Percentiles rank a stretch among this genome's conserved stretches.
Evolutionary conservation across 108 stramenopile species (phyloP).

Genomic region (Nannochloropsis gaditana): DNA sequence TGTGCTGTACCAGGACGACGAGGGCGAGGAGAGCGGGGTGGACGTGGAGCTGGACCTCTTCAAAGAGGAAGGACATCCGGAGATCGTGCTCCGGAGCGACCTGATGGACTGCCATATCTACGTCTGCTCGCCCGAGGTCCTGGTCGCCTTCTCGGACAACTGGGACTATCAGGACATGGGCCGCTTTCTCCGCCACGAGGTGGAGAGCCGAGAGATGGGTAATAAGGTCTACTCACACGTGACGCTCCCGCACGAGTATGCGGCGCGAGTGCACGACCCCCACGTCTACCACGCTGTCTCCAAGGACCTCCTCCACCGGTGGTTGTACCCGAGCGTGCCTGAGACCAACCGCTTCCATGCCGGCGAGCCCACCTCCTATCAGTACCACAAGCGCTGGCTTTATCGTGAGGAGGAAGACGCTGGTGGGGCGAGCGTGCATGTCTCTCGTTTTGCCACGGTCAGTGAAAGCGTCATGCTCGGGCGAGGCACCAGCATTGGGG

Average conservation of each 20-base stretch:
- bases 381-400: neutral
- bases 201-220: constrained; percentile 88
- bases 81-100: constrained; percentile 66
- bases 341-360: constrained; percentile 54
- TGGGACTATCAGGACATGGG: constrained; percentile 85
- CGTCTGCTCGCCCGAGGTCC: constrained; percentile 93
- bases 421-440: neutral
- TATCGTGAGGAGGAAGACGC: neutral
- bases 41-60: neutral
- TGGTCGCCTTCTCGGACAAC: constrained; percentile 87
- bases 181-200: constrained; percentile 77
- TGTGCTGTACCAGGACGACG: constrained; percentile 58
- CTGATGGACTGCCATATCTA: constrained; percentile 86
- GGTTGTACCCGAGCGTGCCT: constrained; percentile 86
- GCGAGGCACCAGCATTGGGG: constrained; percentile 35
- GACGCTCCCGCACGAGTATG: constrained; percentile 59
- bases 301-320: constrained; percentile 70
- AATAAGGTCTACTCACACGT: constrained; percentile 79
- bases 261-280: constrained; percentile 76
- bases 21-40: neutral
- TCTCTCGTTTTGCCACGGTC: constrained; percentile 51
- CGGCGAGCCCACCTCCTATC: neutral
- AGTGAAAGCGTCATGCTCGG: constrained; percentile 65
- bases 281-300: constrained; percentile 74
- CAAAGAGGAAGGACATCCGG: constrained; percentile 57